Evolutionary conservation across 257 asterid species (phyloP), one percentile per base, ranked within the genome.

Genomic region (Solanum neorickii): DNA sequence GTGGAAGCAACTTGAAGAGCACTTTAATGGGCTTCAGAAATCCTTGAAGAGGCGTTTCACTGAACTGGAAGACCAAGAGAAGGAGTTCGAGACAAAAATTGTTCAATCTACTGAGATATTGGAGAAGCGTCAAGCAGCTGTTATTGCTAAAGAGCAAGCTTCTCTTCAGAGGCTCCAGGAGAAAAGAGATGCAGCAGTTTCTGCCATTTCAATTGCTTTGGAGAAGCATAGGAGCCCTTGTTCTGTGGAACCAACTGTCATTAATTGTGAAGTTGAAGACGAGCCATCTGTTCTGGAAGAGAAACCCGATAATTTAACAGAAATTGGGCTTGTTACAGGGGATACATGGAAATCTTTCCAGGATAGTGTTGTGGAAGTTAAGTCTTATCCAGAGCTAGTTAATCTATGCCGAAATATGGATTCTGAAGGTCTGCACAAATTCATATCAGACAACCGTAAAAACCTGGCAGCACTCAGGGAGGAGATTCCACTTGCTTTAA

Each of bases 1-100:
- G 90, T 97, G 99, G 98, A 92, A 95, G 86, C 99, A 97, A 90
- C 97, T 97, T 46, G 99, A 97, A 88, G 99, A 97, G 90, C 99
- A 97, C 88, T 94, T 97, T 89, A 85, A 93, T 27, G 99, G 99
- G 73, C 98, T 97, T 90, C 98, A 97, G 90, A 95, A 95, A 91
- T 97, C 98, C 49, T 85, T 97, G 89, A 97, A 97, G 93, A 94
- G 99, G 88, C 98, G 98, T 65, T 97, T 97, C 94, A 95, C 94
- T 84, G 98, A 94, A 84, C 88, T 97, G 84, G 99, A 97, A 91
- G 98, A 94, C 49, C 99, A 97, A 86, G 99, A 97, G 89, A 97
- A 90, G 90, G 97, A 91, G 20, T 97, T 94, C 16, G 98, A 97
- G n/a, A 92, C 91, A 80, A 97, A 93, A 93, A 92, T 95, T 68